phyloP scores from a whole-genome alignment of 768 basidiomycete species.

The Tylopilus intermedius region DNA sequence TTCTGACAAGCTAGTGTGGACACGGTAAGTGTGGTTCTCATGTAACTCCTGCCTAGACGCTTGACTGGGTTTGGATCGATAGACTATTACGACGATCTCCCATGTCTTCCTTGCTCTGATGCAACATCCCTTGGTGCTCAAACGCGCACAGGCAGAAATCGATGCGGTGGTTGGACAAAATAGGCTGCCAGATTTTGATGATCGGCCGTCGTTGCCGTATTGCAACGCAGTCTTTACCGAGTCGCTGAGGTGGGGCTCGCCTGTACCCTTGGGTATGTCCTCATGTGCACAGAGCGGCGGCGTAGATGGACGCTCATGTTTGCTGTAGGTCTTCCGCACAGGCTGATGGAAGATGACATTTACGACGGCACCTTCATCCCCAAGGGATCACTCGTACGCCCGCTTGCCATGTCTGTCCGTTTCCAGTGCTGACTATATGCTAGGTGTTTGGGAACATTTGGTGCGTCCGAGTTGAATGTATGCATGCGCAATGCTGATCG shows the following conservation, averaged over 20 bases:
- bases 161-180: conserved; percentile 41
- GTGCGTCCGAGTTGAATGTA: conserved; percentile 25
- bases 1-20: conserved; percentile 46
- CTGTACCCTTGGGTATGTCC: conserved; percentile 53
- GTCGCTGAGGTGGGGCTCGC: conserved; percentile 49
- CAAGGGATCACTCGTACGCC: conserved; percentile 53
- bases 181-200: conserved; percentile 58
- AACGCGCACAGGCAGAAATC: conserved; percentile 60
- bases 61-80: neutral
- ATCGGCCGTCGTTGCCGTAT: conserved; percentile 54
- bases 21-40: conserved; percentile 40
- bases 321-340: conserved; percentile 53
- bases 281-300: neutral
- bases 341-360: conserved; percentile 60
- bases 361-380: conserved; percentile 58
- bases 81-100: conserved; percentile 47
- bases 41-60: too few relatives aligned
- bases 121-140: conserved; percentile 50
- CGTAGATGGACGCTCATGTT: neutral
- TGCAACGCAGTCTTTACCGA: conserved; percentile 55
- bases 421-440: neutral
- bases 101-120: conserved; percentile 70
- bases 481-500: neutral
- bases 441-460: conserved; percentile 60
- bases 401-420: neutral